Percentiles rank a stretch among this genome's conserved stretches.
Evolutionary conservation across 164 flowering plant species (phyloP).

Genomic region (Stephania cephalantha): DNA sequence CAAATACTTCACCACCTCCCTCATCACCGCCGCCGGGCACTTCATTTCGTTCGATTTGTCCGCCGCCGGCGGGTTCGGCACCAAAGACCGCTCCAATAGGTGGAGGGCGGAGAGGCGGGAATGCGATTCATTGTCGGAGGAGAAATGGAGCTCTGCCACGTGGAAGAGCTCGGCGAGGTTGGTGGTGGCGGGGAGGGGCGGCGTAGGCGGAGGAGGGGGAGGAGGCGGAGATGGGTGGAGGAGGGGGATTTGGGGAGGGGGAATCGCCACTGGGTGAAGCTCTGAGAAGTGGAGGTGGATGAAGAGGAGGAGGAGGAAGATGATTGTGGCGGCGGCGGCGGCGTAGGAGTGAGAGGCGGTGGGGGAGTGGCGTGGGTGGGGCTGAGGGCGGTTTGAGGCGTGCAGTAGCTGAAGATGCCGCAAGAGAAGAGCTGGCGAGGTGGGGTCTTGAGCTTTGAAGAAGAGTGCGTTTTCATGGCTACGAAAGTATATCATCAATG

Average conservation of each 20-base stretch:
- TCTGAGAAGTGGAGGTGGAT: conserved; percentile 75
- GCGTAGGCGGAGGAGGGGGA: conserved; percentile 6
- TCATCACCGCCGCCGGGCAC: conserved; percentile 59
- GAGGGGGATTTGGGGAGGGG: conserved; percentile 39
- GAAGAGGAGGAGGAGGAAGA: conserved; percentile 41
- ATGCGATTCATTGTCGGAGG: conserved; percentile 26
- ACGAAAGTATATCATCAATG: too few relatives aligned
- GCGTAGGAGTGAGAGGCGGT: conserved; percentile 16
- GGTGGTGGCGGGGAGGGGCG: conserved; percentile 17
- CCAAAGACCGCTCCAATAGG: conserved; percentile 51
- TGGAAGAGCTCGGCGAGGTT: conserved; percentile 53
- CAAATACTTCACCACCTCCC: conserved; percentile 34
- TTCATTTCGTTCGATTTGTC: conserved; percentile 15
- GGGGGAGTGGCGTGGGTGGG: conserved; percentile 46
- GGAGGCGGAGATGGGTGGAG: conserved; percentile 19
- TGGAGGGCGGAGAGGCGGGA: conserved; percentile 40
- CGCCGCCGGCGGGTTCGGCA: conserved; percentile 49
- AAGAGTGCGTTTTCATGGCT: conserved; percentile 59
- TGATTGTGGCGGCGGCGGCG: conserved; percentile 23
- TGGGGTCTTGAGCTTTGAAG: conserved; percentile 57
- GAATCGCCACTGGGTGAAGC: conserved; percentile 90
- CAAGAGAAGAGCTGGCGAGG: conserved; percentile 69
- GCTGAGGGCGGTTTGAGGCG: conserved; percentile 48
- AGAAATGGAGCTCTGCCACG: conserved; percentile 52
- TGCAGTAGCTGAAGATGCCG: conserved; percentile 75